Evolutionary conservation across 2,329 filamentous ascomycete genomes (phyloP), one percentile per base, ranked within the genome.

Genomic region (Alternaria conjuncta): DNA sequence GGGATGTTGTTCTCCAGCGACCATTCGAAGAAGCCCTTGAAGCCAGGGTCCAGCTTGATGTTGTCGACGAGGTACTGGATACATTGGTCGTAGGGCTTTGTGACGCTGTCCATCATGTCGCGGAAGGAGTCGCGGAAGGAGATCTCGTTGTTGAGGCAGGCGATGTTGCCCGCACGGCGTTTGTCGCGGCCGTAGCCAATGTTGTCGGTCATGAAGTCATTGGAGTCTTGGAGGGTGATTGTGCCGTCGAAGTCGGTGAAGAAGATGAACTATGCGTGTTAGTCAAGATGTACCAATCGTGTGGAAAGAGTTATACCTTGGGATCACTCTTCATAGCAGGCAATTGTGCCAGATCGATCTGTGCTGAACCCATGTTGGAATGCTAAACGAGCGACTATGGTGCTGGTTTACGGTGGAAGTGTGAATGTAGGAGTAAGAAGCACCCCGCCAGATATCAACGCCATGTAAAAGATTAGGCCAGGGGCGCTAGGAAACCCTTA

Each of bases 171-270:
- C 77, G 90, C 82, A 60, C 86, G 86, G 67, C 96, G 93, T 71
- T 88, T 87, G 66, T 87, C 88, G 26, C 81, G 76, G 55, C 96
- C 96, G 78, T 90, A 97, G 66, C 96, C 96, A 65, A 97, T 87
- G 82, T 92, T 96, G 84, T 98, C 96, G 61, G 94, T 97, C 83
- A 91, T 84, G 75, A 83, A 89, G 78, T 91, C 88, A 84, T 91
- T 90, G 82, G 86, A 89, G 80, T 91, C 89, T 75, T 88, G 84
- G 61, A 89, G 86, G 53, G 95, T 97, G 79, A 97, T 95, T 57
- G 94, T 98, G 75, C 96, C 96, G 82, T 99, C 96, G 79, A 98
- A 98, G 83, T 99, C 96, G 72, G 94, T 97, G 85, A 98, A 98
- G 87, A 99, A 97, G 85, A 99, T 94, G 84, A 93, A 92, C 82